Percentiles rank a stretch among this genome's conserved stretches.
phyloP scores from a whole-genome alignment of 2,329 filamentous ascomycete species.

The Talaromyces sp. region DNA sequence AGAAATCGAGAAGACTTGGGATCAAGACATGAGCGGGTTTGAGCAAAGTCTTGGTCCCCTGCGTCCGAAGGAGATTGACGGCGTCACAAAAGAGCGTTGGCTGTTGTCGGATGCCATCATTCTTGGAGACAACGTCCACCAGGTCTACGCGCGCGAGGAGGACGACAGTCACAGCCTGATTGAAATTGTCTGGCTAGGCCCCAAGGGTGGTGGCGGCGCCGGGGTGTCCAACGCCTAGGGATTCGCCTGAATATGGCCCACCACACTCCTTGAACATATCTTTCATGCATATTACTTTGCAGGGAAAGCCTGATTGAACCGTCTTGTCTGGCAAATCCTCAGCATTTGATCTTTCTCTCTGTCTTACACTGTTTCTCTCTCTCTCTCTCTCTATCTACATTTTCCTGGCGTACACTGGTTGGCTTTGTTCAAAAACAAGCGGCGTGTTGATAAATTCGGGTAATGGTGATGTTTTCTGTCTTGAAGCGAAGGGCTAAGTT shows the following conservation, averaged over 20 bases:
- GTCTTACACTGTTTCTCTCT: slow-evolving; percentile 11
- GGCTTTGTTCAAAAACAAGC: slow-evolving; percentile 4
- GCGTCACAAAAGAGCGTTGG: slow-evolving; percentile 37
- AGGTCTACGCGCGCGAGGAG: slow-evolving; percentile 36
- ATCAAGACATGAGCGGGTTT: slow-evolving; percentile 36
- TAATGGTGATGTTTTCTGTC: slow-evolving; percentile 6
- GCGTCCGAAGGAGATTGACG: slow-evolving; percentile 32
- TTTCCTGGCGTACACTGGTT: slow-evolving; percentile 11
- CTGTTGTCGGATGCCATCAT: slow-evolving; percentile 32
- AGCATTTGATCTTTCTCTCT: slow-evolving; percentile 11
- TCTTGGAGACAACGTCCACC: slow-evolving; percentile 38
- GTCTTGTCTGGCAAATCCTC: slow-evolving; percentile 4
- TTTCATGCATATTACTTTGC: slow-evolving; percentile 13
- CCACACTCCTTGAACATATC: slow-evolving; percentile 7
- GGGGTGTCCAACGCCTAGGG: slow-evolving; percentile 25
- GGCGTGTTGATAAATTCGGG: slow-evolving; percentile 6
- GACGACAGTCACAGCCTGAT: slow-evolving; percentile 37
- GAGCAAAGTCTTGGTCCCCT: slow-evolving; percentile 35
- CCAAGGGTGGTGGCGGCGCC: slow-evolving; percentile 31
- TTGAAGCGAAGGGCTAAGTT: not conserved
- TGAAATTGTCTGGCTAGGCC: slow-evolving; percentile 39
- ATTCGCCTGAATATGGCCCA: slow-evolving; percentile 5
- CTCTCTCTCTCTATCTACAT: slow-evolving; percentile 11
- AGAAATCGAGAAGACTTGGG: slow-evolving; percentile 39
- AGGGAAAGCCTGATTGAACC: slow-evolving; percentile 3